Percentiles rank a stretch among this genome's conserved stretches.
phyloP scores from a whole-genome alignment of 495 filamentous ascomycete genomes.

The Tuber melanosporum region DNA sequence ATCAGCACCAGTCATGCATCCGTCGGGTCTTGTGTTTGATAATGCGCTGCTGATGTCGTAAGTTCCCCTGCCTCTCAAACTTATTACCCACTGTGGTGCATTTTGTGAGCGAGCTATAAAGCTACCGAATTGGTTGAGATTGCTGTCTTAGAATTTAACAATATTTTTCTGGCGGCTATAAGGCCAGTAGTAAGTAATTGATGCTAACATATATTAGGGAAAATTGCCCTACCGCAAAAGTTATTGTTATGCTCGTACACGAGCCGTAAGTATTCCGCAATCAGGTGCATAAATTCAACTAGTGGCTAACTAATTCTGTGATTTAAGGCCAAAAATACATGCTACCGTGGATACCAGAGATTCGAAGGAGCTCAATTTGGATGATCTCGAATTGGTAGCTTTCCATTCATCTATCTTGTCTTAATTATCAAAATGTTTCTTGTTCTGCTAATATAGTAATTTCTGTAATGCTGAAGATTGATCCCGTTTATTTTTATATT shows the following conservation, averaged over 20 bases:
- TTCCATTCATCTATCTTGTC: constrained; percentile 41
- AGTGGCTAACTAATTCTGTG: constrained; percentile 21
- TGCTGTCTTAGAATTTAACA: not conserved
- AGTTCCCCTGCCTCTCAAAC: not conserved
- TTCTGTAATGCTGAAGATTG: constrained; percentile 51
- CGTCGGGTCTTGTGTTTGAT: not conserved
- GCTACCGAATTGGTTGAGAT: not conserved
- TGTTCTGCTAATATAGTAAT: constrained; percentile 5
- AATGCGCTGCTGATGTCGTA: not conserved
- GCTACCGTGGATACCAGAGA: constrained; percentile 41
- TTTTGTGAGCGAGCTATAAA: not conserved
- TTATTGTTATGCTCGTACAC: constrained; percentile 41
- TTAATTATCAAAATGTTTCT: not conserved
- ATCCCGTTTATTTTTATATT: constrained; percentile 69
- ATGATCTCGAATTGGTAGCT: constrained; percentile 51
- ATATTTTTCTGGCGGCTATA: not conserved
- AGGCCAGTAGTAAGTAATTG: not conserved
- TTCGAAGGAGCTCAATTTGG: constrained; percentile 36
- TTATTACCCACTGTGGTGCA: not conserved
- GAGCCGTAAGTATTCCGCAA: constrained; percentile 45
- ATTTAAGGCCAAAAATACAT: constrained; percentile 43
- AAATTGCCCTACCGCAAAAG: not conserved
- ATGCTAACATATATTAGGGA: not conserved
- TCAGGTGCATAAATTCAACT: constrained; percentile 22
- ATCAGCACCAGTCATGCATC: not conserved